Percentiles rank a stretch among this genome's conserved stretches.
phyloP scores from a whole-genome alignment of 2,329 filamentous ascomycete genomes.

The Amauroascus niger region DNA sequence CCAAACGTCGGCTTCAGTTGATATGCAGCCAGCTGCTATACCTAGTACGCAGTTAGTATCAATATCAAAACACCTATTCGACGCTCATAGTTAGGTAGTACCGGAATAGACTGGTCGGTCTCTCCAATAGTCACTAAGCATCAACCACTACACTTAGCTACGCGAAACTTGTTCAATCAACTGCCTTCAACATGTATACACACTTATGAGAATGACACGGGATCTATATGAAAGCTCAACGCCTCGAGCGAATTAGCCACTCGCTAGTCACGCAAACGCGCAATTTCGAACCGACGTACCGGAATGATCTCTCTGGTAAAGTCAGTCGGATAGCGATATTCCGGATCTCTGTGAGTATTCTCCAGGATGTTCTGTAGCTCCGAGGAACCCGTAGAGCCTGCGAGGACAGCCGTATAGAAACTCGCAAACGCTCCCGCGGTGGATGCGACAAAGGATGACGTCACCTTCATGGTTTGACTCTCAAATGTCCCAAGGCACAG shows the following conservation, averaged over 20 bases:
- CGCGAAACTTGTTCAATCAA: conserved; percentile 21
- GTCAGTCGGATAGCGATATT: conserved; percentile 53
- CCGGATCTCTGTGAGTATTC: conserved; percentile 43
- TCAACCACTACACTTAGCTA: conserved; percentile 5
- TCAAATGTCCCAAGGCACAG: background rate
- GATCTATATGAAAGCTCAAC: conserved; percentile 24
- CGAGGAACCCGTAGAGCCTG: conserved; percentile 13
- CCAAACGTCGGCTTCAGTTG: conserved; percentile 54
- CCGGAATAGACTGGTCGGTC: conserved; percentile 39
- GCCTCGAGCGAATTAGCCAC: background rate
- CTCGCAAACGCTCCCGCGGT: background rate
- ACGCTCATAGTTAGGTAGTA: conserved; percentile 16
- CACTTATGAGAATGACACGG: conserved; percentile 38
- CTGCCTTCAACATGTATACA: conserved; percentile 46
- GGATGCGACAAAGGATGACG: conserved; percentile 2
- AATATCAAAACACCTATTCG: conserved; percentile 8
- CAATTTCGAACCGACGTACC: conserved; percentile 29
- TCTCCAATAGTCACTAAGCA: conserved; percentile 50
- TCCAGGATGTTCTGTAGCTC: conserved; percentile 47
- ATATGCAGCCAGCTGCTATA: conserved; percentile 48
- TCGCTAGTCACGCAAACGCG: background rate
- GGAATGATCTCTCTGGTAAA: conserved; percentile 52
- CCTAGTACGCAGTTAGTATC: conserved; percentile 29
- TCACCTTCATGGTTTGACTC: conserved; percentile 4
- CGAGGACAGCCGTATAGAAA: background rate